These are phyloP conservation scores for Dioszegia aurantiaca DNA, from an alignment of 768 basidiomycete genomes.

Conservation along the genomic window DNA sequence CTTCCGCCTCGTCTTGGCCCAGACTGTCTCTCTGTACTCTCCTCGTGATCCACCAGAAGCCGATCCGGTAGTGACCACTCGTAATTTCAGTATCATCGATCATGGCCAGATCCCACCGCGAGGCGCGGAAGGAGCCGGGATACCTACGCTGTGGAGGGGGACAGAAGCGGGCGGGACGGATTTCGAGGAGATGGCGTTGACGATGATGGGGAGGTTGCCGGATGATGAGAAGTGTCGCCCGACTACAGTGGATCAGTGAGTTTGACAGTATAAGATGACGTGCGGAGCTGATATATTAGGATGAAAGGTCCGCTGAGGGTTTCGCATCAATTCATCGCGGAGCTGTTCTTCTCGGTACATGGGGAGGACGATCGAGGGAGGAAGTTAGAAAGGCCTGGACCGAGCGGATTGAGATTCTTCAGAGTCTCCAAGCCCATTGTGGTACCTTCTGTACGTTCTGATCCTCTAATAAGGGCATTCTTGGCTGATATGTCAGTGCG, in stretches of 20 bases:
- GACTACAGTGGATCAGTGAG: slow-evolving; percentile 32
- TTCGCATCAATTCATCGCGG: slow-evolving; percentile 30
- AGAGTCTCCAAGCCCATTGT: slow-evolving; percentile 21
- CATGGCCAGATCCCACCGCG: slow-evolving; percentile 16
- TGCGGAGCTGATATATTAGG: slow-evolving; percentile 14
- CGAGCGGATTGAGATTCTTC: slow-evolving; percentile 30
- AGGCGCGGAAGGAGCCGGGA: slow-evolving; percentile 8
- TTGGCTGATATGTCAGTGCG: slow-evolving; percentile 19
- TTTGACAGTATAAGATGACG: background rate
- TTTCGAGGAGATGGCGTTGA: slow-evolving; percentile 13
- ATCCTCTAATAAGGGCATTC: background rate
- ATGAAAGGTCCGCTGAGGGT: slow-evolving; percentile 34
- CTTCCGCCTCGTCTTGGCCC: slow-evolving; percentile 27
- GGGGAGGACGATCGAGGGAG: slow-evolving; percentile 28
- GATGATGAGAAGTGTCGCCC: slow-evolving; percentile 35
- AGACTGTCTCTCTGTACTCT: slow-evolving; percentile 29
- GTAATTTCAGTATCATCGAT: slow-evolving; percentile 11
- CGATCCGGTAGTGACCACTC: slow-evolving; percentile 18
- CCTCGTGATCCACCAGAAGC: slow-evolving; percentile 22
- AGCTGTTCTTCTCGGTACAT: slow-evolving; percentile 34
- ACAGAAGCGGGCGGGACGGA: slow-evolving; percentile 22
- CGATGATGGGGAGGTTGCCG: slow-evolving; percentile 29
- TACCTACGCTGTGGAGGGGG: slow-evolving; percentile 18
- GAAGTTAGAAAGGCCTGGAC: slow-evolving; percentile 13
- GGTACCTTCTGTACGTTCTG: slow-evolving; percentile 27